phyloP scores from a whole-genome alignment of 495 filamentous ascomycete genomes.

The Tuber microsphaerosporum region DNA sequence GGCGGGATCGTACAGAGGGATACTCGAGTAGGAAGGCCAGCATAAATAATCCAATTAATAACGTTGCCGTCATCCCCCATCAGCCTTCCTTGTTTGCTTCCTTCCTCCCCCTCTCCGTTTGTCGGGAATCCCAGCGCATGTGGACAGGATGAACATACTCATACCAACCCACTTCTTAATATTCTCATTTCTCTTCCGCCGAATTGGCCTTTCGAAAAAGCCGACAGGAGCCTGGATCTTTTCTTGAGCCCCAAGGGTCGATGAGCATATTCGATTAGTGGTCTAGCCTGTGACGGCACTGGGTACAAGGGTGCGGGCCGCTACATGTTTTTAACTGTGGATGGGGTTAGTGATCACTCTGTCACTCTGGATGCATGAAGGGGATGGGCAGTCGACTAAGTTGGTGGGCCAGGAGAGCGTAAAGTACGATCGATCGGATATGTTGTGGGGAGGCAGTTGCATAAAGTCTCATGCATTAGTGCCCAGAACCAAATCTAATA shows the following conservation, averaged over 20 bases:
- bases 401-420: not conserved
- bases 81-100: not conserved
- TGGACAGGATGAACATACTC: conserved; percentile 8
- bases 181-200: conserved; percentile 6
- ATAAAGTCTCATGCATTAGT: too few relatives aligned
- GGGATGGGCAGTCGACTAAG: not conserved
- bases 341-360: not conserved
- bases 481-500: too few relatives aligned
- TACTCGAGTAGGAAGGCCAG: conserved; percentile 3
- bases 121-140: not conserved
- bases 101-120: not conserved
- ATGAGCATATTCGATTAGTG: not conserved
- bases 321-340: not conserved
- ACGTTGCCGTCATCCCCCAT: not conserved
- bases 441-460: too few relatives aligned
- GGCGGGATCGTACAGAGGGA: conserved; percentile 10
- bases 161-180: conserved; percentile 9
- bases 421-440: too few relatives aligned
- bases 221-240: not conserved
- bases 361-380: not conserved
- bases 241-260: not conserved
- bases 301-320: not conserved
- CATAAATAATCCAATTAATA: conserved; percentile 8
- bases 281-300: not conserved
- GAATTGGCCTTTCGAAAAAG: not conserved